phyloP scores from a whole-genome alignment of 2,329 filamentous ascomycete species.

The Huntiella omanensis region DNA sequence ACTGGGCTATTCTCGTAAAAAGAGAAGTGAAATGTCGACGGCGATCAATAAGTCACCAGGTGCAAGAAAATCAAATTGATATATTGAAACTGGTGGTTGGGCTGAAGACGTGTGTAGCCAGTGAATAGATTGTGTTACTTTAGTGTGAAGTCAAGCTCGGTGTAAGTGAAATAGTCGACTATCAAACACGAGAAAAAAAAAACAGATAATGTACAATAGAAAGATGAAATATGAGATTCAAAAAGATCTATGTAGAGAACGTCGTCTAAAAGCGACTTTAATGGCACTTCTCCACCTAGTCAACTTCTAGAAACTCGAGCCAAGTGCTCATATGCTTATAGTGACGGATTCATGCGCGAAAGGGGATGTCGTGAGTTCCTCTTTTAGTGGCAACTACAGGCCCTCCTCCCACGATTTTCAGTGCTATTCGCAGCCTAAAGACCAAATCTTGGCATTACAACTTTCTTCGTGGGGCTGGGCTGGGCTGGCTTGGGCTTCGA shows the following conservation, averaged over 20 bases:
- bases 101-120: constrained; percentile 3
- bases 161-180: neutral
- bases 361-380: neutral
- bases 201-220: neutral
- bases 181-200: neutral
- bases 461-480: no score
- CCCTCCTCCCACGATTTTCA: no score
- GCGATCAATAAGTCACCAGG: no score
- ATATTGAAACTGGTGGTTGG: neutral
- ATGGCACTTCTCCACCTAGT: neutral
- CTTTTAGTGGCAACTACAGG: no score
- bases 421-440: no score
- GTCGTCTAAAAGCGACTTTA: neutral
- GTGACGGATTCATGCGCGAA: constrained; percentile 2
- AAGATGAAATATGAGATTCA: neutral
- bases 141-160: neutral
- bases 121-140: neutral
- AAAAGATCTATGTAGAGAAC: neutral
- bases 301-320: neutral
- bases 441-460: no score
- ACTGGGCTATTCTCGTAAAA: no score
- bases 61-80: no score
- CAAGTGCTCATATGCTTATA: constrained; percentile 1
- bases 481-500: neutral
- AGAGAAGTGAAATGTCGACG: no score